phyloP scores from a whole-genome alignment of 306 rosid genomes.

The Sindora glabra region DNA sequence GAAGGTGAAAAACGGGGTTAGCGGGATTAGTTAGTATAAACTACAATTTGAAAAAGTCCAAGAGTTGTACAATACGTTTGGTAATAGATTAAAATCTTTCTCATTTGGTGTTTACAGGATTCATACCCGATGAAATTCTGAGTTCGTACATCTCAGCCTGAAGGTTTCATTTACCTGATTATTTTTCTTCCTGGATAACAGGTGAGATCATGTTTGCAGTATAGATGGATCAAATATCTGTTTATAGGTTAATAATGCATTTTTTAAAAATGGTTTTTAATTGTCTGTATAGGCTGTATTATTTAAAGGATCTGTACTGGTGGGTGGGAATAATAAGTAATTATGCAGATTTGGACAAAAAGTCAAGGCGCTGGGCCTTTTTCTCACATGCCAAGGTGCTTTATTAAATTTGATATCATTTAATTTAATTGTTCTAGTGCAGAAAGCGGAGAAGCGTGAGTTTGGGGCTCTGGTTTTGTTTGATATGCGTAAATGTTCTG shows the following conservation, averaged over 20 bases:
- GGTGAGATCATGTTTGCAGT: slow-evolving; percentile 26
- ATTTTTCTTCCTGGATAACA: slow-evolving; percentile 9
- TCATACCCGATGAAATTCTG: slow-evolving; percentile 44
- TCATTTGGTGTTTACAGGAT: slow-evolving; percentile 11
- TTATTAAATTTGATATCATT: neutral
- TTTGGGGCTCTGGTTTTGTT: neutral
- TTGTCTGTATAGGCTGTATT: neutral
- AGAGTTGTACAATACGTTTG: slow-evolving; percentile 17
- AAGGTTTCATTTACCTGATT: slow-evolving; percentile 30
- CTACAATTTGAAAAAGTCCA: neutral
- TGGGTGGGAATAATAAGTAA: neutral
- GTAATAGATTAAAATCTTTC: slow-evolving; percentile 14
- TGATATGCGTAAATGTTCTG: too few relatives aligned
- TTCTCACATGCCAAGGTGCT: neutral
- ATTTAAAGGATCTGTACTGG: neutral
- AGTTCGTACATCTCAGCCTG: slow-evolving; percentile 40
- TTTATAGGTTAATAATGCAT: neutral
- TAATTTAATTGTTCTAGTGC: too few relatives aligned
- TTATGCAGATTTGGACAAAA: neutral
- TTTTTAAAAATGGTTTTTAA: neutral
- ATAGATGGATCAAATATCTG: neutral
- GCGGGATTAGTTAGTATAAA: neutral
- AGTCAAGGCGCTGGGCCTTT: neutral
- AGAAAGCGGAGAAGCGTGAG: neutral
- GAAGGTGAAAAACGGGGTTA: slow-evolving; percentile 21